A percentile compares a stretch with the other conserved stretches of the same genome.
Evolutionary conservation across 163 green algal species (phyloP).

Genomic region (Scenedesmus sp.): DNA sequence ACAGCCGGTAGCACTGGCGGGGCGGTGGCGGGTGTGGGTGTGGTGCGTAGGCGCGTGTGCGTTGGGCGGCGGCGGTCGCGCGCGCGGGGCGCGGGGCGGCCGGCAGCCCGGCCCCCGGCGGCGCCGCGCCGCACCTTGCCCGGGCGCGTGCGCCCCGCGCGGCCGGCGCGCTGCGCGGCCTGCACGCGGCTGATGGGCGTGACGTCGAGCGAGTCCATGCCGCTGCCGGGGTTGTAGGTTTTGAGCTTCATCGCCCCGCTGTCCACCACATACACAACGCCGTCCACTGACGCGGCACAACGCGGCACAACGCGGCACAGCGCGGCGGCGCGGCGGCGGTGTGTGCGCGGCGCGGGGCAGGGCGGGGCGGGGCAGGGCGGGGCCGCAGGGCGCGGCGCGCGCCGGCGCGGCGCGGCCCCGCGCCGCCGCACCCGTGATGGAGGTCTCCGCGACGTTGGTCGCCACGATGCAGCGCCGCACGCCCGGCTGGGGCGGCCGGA

Average conservation of each 20-base stretch:
- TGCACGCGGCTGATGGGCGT: constrained; percentile 81
- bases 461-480: constrained; percentile 88
- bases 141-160: constrained; percentile 85
- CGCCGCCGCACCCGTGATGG: constrained; percentile 74
- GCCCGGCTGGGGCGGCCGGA: constrained; percentile 71
- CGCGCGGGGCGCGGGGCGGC: too few relatives aligned
- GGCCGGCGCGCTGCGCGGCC: constrained; percentile 90
- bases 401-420: too few relatives aligned
- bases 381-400: too few relatives aligned
- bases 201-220: constrained; percentile 91
- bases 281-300: constrained; percentile 73
- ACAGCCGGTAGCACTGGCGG: constrained; percentile 92
- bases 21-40: too few relatives aligned
- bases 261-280: constrained; percentile 95
- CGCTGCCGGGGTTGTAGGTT: constrained; percentile 83
- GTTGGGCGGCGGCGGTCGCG: too few relatives aligned
- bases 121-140: constrained; percentile 85
- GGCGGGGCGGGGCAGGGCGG: too few relatives aligned
- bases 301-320: too few relatives aligned
- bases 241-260: constrained; percentile 93
- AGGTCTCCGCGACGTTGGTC: constrained; percentile 98
- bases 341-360: too few relatives aligned
- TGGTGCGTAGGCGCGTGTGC: too few relatives aligned
- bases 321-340: too few relatives aligned
- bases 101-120: too few relatives aligned